These are phyloP conservation scores for Mikania micrantha DNA, from an alignment of 129 eudicot species.

Conservation along the genomic window DNA sequence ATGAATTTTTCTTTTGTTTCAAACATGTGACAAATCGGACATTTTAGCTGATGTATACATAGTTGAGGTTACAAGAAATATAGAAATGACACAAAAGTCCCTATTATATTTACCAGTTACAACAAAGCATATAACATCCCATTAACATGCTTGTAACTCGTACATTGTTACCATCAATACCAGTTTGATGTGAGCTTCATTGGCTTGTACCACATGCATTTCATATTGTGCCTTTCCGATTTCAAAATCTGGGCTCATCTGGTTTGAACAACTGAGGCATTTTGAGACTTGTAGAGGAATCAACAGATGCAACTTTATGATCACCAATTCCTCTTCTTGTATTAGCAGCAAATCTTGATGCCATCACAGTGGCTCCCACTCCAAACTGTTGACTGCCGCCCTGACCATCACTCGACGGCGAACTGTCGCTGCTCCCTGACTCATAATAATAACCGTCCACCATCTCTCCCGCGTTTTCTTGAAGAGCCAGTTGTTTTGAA, in stretches of 20 bases:
- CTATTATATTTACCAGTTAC: conserved; percentile 20
- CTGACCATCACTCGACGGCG: conserved; percentile 18
- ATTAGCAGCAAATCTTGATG: conserved; percentile 62
- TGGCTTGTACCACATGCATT: conserved; percentile 15
- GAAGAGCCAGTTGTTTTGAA: conserved; percentile 54
- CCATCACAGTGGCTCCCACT: conserved; percentile 63
- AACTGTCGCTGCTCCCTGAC: conserved; percentile 13
- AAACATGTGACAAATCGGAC: no score
- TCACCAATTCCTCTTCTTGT: conserved; percentile 41
- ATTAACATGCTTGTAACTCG: conserved; percentile 10
- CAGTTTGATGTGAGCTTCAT: conserved; percentile 25
- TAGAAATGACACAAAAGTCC: conserved; percentile 12
- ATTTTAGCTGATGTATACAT: conserved; percentile 8
- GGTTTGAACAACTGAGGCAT: conserved; percentile 86
- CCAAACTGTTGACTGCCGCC: conserved; percentile 33
- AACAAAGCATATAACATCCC: conserved; percentile 1
- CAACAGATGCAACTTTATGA: conserved; percentile 30
- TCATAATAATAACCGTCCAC: conserved; percentile 23
- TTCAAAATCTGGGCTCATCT: conserved; percentile 69
- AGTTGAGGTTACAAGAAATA: background rate
- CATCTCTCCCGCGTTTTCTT: conserved; percentile 29
- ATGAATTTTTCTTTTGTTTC: no score
- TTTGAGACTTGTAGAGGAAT: conserved; percentile 49
- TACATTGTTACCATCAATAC: conserved; percentile 4
- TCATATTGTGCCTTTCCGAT: background rate